phyloP scores from a whole-genome alignment of 441 rosid genomes.

The Isatis lusitanica region DNA sequence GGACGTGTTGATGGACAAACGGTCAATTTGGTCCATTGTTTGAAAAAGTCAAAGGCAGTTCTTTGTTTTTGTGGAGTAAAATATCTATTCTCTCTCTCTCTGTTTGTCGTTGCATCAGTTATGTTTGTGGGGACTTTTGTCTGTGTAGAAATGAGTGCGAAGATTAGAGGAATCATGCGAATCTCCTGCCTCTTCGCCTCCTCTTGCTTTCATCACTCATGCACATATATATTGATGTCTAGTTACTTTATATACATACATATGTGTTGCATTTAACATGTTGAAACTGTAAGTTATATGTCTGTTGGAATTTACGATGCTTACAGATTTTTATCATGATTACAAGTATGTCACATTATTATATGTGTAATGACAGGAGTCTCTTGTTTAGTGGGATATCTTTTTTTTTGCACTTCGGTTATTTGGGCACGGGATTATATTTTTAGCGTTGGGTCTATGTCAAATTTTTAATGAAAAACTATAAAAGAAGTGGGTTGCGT shows the following conservation, averaged over 20 bases:
- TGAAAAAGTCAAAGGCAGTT: conserved; percentile 34
- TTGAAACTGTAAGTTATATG: background rate
- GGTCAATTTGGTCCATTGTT: conserved; percentile 27
- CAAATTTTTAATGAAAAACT: background rate
- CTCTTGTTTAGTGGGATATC: conserved; percentile 22
- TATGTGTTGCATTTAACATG: background rate
- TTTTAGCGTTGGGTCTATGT: background rate
- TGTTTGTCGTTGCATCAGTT: conserved; percentile 30
- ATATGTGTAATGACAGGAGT: background rate
- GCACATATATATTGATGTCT: background rate
- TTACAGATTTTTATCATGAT: background rate
- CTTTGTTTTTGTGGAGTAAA: background rate
- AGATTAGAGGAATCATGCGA: conserved; percentile 26
- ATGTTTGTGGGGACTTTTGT: conserved; percentile 32
- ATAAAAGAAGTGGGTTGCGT: background rate
- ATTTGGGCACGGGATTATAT: conserved; percentile 12
- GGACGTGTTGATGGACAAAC: conserved; percentile 27
- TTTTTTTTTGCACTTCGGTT: conserved; percentile 5
- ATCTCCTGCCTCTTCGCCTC: conserved; percentile 13
- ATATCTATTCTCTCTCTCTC: background rate
- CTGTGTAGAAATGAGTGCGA: conserved; percentile 15
- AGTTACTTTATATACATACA: background rate
- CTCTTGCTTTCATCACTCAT: conserved; percentile 4
- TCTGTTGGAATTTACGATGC: conserved; percentile 6
- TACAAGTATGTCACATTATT: background rate